phyloP scores from a whole-genome alignment of 176 grass and related monocot genomes.

The Triticum aestivum region IWGSC_CS_RefSeq_v2.1 NC_057799.1:39305932-39306431 shows the following conservation, averaged over 20 bases:
- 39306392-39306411: background rate
- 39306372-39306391: background rate
- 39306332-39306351: slow-evolving; percentile 2
- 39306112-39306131: slow-evolving; percentile 67
- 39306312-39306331: background rate
- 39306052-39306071: slow-evolving; percentile 58
- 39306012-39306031: slow-evolving; percentile 62
- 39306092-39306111: slow-evolving; percentile 60
- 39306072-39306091: slow-evolving; percentile 53
- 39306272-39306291: background rate
- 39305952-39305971: slow-evolving; percentile 59
- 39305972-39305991: slow-evolving; percentile 55
- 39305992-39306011: slow-evolving; percentile 57
- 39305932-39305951: slow-evolving; percentile 47
- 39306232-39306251: background rate
- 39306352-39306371: slow-evolving; percentile 6
- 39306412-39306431: background rate
- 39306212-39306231: slow-evolving; percentile 16
- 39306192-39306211: slow-evolving; percentile 20
- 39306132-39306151: slow-evolving; percentile 25
- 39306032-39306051: slow-evolving; percentile 62
- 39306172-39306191: slow-evolving; percentile 17
- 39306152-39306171: slow-evolving; percentile 15
- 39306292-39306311: background rate
- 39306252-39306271: background rate